These are phyloP conservation scores for Neckera pumila DNA, from an alignment of 225 moss, liverwort and hornwort genomes.

Conservation along the genomic window DNA sequence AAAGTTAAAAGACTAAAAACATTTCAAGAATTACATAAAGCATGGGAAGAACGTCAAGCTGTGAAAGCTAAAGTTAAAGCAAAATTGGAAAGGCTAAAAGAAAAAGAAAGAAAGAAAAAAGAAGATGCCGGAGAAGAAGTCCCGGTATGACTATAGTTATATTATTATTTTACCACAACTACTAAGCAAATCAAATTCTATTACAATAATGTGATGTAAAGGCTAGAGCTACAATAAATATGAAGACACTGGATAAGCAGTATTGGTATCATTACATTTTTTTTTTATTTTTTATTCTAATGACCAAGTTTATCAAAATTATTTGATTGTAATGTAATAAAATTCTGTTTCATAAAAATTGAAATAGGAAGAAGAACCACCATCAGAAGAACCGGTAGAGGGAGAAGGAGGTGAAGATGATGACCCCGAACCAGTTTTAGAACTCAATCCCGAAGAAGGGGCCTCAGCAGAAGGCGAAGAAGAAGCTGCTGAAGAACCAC, in stretches of 20 bases:
- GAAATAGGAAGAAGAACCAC: background rate
- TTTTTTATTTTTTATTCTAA: background rate
- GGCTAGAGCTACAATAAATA: background rate
- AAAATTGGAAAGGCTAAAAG: slow-evolving; percentile 22
- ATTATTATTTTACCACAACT: background rate
- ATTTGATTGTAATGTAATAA: background rate
- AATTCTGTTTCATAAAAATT: background rate
- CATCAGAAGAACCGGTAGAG: rapidly evolving
- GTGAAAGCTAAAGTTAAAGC: background rate
- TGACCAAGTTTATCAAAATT: rapidly evolving
- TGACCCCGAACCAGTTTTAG: slow-evolving; percentile 24
- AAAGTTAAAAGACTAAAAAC: slow-evolving; percentile 13
- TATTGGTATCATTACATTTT: background rate
- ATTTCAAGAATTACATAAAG: slow-evolving; percentile 40
- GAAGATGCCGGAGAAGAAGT: slow-evolving; percentile 18
- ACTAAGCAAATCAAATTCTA: too few species aligned
- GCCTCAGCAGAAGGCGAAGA: background rate
- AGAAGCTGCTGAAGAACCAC: background rate
- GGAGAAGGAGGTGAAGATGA: slow-evolving; percentile 13
- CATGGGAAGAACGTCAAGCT: slow-evolving; percentile 17
- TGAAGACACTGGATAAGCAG: slow-evolving; percentile 6
- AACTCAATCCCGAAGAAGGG: background rate
- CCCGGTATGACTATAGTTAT: background rate
- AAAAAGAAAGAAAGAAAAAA: slow-evolving; percentile 23
- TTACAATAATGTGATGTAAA: background rate